Evolutionary conservation across 176 grass and related monocot genomes (phyloP).

Genomic region (Thinopyrum elongatum): DNA sequence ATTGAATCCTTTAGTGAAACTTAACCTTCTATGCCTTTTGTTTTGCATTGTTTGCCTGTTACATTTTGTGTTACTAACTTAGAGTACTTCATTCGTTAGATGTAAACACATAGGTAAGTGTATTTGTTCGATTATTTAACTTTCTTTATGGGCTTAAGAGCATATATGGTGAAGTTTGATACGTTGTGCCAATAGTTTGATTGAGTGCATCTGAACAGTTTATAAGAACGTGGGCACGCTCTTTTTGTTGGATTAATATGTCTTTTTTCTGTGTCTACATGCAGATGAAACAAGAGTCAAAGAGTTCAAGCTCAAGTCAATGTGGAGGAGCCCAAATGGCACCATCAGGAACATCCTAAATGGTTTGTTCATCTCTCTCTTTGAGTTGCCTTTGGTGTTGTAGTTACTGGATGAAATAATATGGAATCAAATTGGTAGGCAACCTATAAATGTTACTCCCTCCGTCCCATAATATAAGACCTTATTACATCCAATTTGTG

Average conservation of each 20-base stretch:
- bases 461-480: too few relatives aligned
- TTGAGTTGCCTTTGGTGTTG: background rate
- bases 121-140: slow-evolving; percentile 3
- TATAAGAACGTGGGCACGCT: background rate
- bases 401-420: background rate
- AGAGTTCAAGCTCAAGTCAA: slow-evolving; percentile 63
- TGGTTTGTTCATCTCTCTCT: slow-evolving; percentile 29
- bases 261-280: slow-evolving; percentile 1
- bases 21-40: background rate
- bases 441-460: background rate
- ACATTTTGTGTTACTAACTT: background rate
- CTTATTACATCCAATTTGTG: too few relatives aligned
- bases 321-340: slow-evolving; percentile 69
- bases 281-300: slow-evolving; percentile 64
- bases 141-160: background rate
- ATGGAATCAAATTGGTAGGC: background rate
- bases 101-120: background rate
- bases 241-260: slow-evolving; percentile 19
- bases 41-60: background rate
- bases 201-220: background rate
- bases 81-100: background rate
- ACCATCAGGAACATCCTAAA: slow-evolving; percentile 64
- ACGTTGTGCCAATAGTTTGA: background rate
- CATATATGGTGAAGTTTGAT: background rate
- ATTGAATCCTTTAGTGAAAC: background rate